Evolutionary conservation across 2,329 filamentous ascomycete species (phyloP).

Genomic region (Chalaropsis ovoidea): DNA sequence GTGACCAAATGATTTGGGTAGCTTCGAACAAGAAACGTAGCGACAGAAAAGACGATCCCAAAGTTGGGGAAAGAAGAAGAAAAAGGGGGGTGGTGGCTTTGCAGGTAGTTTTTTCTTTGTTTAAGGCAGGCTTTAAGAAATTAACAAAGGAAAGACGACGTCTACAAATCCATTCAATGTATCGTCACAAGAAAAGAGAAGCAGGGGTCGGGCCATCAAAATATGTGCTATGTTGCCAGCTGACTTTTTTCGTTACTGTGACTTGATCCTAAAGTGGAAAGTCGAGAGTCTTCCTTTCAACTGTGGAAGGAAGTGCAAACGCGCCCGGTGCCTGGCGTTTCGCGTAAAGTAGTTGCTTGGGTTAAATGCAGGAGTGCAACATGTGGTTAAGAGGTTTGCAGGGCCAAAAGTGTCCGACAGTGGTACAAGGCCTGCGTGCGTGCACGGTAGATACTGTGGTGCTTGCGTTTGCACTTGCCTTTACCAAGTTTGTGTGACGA

Average conservation of each 20-base stretch:
- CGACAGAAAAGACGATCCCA: neutral
- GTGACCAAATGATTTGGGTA: neutral
- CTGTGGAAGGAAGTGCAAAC: neutral
- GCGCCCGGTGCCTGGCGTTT: neutral
- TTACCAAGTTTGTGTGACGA: too few species aligned
- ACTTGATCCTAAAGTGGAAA: neutral
- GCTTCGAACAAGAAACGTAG: neutral
- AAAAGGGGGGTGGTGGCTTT: neutral
- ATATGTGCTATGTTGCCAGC: neutral
- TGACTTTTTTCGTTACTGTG: neutral
- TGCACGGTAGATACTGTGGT: too few species aligned
- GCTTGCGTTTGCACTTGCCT: neutral
- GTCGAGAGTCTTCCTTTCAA: neutral
- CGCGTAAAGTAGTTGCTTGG: slow-evolving; percentile 12
- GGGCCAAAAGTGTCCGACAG: neutral
- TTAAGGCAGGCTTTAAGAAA: too few species aligned
- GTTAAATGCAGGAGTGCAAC: neutral
- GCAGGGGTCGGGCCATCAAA: neutral
- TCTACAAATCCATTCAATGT: too few species aligned
- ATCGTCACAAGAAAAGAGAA: too few species aligned
- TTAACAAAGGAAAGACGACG: too few species aligned
- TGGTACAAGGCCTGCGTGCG: neutral
- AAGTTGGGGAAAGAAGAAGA: too few species aligned
- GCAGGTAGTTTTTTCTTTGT: neutral
- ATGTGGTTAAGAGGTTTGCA: neutral